phyloP scores from a whole-genome alignment of 2,329 filamentous ascomycete genomes.

The Trichophyton verrucosum region DNA sequence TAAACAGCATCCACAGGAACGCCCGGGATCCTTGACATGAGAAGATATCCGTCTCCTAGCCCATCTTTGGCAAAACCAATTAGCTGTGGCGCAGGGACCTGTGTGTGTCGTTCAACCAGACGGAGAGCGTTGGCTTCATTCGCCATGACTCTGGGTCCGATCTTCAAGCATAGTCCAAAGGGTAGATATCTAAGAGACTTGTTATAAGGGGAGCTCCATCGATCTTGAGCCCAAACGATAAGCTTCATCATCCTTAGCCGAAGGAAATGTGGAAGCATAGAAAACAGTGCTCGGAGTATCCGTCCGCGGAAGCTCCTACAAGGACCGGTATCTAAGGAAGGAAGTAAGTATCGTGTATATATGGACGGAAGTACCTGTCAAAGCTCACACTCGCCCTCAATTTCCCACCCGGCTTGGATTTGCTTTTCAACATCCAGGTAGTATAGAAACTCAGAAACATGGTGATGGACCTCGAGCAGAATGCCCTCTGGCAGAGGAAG shows the following conservation, averaged over 20 bases:
- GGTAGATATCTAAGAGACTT: slow-evolving; percentile 9
- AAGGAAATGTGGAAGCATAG: slow-evolving; percentile 7
- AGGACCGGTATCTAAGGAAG: neutral
- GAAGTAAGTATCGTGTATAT: neutral
- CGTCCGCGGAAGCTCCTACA: neutral
- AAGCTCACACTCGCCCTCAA: neutral
- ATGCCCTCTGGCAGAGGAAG: slow-evolving; percentile 10
- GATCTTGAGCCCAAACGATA: slow-evolving; percentile 3
- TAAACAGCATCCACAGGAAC: slow-evolving; percentile 2
- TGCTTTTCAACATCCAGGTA: slow-evolving; percentile 3
- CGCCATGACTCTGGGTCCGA: slow-evolving; percentile 3
- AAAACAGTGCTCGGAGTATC: slow-evolving; percentile 5
- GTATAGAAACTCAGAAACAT: slow-evolving; percentile 5
- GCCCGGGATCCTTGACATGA: slow-evolving; percentile 12
- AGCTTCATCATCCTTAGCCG: slow-evolving; percentile 1
- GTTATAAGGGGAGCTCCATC: neutral
- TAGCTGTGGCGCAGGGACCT: slow-evolving; percentile 10
- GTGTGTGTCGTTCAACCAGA: slow-evolving; percentile 10
- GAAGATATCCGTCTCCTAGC: slow-evolving; percentile 7
- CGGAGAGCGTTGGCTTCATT: slow-evolving; percentile 12
- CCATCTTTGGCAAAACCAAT: slow-evolving; percentile 8
- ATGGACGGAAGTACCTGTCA: too few species aligned
- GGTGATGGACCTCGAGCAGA: slow-evolving; percentile 7
- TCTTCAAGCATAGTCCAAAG: slow-evolving; percentile 12
- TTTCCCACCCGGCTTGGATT: slow-evolving; percentile 7